phyloP scores from a whole-genome alignment of 2,329 filamentous ascomycete species.

The Cadophora sp. region DNA sequence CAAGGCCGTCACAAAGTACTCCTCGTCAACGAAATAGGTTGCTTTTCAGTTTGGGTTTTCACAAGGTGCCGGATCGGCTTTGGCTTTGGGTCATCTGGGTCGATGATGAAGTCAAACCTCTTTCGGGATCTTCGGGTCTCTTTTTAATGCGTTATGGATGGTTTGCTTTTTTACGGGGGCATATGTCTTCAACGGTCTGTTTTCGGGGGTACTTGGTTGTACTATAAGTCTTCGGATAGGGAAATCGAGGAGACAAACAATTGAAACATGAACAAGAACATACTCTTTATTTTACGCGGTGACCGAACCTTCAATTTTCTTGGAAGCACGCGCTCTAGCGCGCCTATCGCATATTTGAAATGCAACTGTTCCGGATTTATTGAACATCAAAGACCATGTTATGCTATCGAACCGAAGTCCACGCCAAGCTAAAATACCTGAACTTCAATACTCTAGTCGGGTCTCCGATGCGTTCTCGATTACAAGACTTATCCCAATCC shows the following conservation, averaged over 20 bases:
- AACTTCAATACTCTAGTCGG: not conserved
- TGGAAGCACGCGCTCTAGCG: not conserved
- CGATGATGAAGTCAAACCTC: conserved; percentile 40
- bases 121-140: conserved; percentile 44
- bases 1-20: conserved; percentile 99
- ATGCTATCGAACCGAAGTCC: not conserved
- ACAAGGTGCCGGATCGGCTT: conserved; percentile 58
- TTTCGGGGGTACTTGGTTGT: conserved; percentile 74
- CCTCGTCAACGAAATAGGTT: conserved; percentile 95
- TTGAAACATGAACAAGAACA: conserved; percentile 39
- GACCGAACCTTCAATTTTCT: not conserved
- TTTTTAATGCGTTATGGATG: conserved; percentile 78
- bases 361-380: not conserved
- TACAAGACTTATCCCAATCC: conserved; percentile 67
- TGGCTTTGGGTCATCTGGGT: conserved; percentile 50
- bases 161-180: conserved; percentile 67
- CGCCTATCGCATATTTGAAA: not conserved
- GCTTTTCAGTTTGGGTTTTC: conserved; percentile 62
- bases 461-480: too few species aligned
- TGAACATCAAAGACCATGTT: not conserved
- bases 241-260: conserved; percentile 43
- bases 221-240: conserved; percentile 61
- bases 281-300: not conserved
- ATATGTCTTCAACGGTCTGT: conserved; percentile 72
- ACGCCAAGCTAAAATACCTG: not conserved